Evolutionary conservation across 306 rosid genomes (phyloP).

Genomic region (Luffa acutangula): DNA sequence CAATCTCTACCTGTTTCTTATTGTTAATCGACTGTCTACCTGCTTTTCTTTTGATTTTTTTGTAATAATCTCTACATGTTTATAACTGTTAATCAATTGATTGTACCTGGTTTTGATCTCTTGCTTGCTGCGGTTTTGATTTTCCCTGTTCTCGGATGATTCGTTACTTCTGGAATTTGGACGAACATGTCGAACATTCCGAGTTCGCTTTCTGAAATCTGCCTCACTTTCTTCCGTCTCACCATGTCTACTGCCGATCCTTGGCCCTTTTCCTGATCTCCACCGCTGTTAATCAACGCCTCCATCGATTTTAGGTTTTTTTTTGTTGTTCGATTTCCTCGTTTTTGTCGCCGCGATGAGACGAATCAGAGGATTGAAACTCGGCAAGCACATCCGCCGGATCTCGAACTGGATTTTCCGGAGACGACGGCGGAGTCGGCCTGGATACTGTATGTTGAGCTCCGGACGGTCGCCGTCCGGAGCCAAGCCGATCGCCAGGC

Average conservation of each 20-base stretch:
- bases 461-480: neutral
- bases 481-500: slow-evolving; percentile 20
- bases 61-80: neutral
- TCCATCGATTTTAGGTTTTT: neutral
- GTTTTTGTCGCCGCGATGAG: slow-evolving; percentile 19
- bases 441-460: slow-evolving; percentile 18
- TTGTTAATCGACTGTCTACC: neutral
- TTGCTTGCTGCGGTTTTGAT: neutral
- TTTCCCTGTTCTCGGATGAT: slow-evolving; percentile 9
- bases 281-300: neutral
- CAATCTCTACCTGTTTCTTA: neutral
- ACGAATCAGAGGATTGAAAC: slow-evolving; percentile 45
- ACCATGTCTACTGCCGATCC: slow-evolving; percentile 71
- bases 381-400: slow-evolving; percentile 41
- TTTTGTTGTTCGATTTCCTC: neutral
- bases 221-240: slow-evolving; percentile 42
- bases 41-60: neutral
- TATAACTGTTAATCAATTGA: neutral
- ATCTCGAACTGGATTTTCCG: slow-evolving; percentile 33
- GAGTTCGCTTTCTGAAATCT: slow-evolving; percentile 42
- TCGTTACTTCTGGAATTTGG: neutral
- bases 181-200: slow-evolving; percentile 53
- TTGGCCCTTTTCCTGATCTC: slow-evolving; percentile 47
- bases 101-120: neutral
- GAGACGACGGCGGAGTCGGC: slow-evolving; percentile 16